phyloP scores from a whole-genome alignment of 208 protist species.

The Wallacemonas sp. region DNA sequence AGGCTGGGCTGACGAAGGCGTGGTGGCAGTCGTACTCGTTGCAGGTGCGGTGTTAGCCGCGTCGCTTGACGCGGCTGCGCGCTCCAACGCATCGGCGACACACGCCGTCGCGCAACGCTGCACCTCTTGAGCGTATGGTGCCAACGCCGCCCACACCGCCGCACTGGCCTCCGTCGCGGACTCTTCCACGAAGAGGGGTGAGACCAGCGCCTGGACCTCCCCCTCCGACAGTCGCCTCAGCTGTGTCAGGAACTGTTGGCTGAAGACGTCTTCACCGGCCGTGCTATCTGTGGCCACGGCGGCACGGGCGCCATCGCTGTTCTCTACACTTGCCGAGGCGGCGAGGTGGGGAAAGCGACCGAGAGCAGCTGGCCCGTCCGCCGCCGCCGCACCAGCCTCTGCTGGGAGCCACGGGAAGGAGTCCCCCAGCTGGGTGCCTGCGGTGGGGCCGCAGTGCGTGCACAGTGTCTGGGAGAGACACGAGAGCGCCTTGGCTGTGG shows the following conservation, averaged over 20 bases:
- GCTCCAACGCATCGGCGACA: slow-evolving; percentile 20
- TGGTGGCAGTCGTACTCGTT: background rate
- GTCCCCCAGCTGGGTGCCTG: background rate
- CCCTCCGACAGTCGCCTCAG: background rate
- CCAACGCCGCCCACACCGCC: slow-evolving; percentile 16
- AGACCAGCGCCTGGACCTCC: slow-evolving; percentile 9
- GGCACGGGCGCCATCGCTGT: background rate
- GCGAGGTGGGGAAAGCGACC: too few species aligned
- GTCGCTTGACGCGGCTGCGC: too few species aligned
- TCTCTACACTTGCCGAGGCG: too few species aligned
- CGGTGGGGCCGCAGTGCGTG: background rate
- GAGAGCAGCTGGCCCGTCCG: too few species aligned
- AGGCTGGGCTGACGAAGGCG: background rate
- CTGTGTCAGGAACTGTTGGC: background rate
- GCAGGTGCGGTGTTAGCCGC: too few species aligned
- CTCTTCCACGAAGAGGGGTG: slow-evolving; percentile 12
- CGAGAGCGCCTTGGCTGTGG: slow-evolving; percentile 25
- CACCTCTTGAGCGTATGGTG: background rate
- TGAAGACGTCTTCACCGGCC: background rate
- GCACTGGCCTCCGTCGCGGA: slow-evolving; percentile 13
- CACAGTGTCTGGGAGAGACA: slow-evolving; percentile 8
- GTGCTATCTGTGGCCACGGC: background rate
- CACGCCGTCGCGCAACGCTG: slow-evolving; percentile 7
- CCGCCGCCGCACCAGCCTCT: too few species aligned
- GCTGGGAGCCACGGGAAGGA: background rate